Conservation (phyloP, 257 asterid genomes). For the Lycium ferocissimum region DNA sequence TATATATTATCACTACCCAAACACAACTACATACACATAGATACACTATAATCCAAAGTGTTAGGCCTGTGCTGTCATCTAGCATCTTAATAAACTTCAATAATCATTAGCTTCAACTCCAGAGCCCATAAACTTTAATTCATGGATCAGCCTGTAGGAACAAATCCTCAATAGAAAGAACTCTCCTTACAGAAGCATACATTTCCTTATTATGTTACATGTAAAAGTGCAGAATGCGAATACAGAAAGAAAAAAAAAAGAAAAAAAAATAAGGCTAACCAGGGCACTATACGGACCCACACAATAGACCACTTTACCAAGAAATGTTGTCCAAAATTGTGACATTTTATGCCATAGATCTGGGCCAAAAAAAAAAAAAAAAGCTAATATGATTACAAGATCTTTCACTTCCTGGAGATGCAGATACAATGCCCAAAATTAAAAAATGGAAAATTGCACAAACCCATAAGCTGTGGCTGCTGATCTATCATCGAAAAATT, state of each 20-base stretch:
- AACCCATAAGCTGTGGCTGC: conserved; percentile 5
- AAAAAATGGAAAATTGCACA: background rate
- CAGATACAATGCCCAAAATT: background rate
- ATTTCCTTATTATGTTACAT: conserved; percentile 17
- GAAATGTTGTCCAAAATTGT: conserved; percentile 37
- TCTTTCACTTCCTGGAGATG: conserved; percentile 6
- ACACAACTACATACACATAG: too few species aligned
- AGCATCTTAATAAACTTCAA: too few species aligned
- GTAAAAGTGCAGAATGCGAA: background rate
- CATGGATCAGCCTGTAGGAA: background rate
- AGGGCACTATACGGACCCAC: background rate
- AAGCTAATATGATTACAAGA: background rate
- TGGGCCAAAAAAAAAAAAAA: background rate
- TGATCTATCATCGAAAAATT: conserved; percentile 5
- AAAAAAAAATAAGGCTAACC: background rate
- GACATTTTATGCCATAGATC: conserved; percentile 38
- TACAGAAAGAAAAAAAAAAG: background rate
- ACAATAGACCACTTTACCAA: conserved; percentile 32
- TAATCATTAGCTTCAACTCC: too few species aligned
- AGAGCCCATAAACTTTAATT: too few species aligned
- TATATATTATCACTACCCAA: too few species aligned
- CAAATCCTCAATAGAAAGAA: background rate
- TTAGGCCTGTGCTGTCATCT: too few species aligned
- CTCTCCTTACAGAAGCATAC: background rate
- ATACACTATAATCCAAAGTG: too few species aligned